Percentiles rank a stretch among this genome's conserved stretches.
These are phyloP conservation scores for Brassica balearica DNA, from an alignment of 441 rosid genomes.

Conservation along the genomic window DNA sequence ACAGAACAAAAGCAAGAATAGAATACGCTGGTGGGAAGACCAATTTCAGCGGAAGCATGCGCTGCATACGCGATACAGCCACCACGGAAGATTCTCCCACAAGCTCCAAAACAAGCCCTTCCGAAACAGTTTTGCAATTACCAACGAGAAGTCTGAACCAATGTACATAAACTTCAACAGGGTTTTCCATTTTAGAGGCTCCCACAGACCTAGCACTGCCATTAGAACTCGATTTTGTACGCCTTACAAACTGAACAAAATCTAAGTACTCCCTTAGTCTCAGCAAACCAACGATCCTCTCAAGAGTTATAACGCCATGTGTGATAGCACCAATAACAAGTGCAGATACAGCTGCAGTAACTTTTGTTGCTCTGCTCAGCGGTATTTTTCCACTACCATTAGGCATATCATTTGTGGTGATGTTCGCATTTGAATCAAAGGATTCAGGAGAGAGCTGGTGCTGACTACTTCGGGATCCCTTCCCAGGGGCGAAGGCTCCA, in stretches of 20 bases:
- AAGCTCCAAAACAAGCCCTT: conserved; percentile 90
- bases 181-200: conserved; percentile 68
- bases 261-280: conserved; percentile 90
- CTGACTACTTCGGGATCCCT: conserved; percentile 82
- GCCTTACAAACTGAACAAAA: conserved; percentile 84
- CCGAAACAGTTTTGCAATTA: conserved; percentile 86
- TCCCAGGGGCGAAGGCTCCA: conserved; percentile 69
- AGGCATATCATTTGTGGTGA: conserved; percentile 44
- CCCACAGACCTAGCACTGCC: conserved; percentile 77
- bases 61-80: conserved; percentile 97
- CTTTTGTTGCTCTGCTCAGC: conserved; percentile 65
- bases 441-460: conserved; percentile 76
- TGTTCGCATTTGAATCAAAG: conserved; percentile 63
- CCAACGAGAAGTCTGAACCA: conserved; percentile 98
- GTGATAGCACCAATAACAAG: conserved; percentile 85
- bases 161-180: conserved; percentile 80
- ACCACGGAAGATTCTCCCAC: conserved; percentile 86
- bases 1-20: conserved; percentile 81
- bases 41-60: conserved; percentile 82
- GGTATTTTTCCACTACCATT: conserved; percentile 58
- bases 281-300: conserved; percentile 87
- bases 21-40: conserved; percentile 96
- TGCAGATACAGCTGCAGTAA: conserved; percentile 86
- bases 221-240: conserved; percentile 76
- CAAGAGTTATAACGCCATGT: conserved; percentile 93